phyloP scores from a whole-genome alignment of 1,139 yeast genomes.

The Groenewaldozyma sp. region DNA sequence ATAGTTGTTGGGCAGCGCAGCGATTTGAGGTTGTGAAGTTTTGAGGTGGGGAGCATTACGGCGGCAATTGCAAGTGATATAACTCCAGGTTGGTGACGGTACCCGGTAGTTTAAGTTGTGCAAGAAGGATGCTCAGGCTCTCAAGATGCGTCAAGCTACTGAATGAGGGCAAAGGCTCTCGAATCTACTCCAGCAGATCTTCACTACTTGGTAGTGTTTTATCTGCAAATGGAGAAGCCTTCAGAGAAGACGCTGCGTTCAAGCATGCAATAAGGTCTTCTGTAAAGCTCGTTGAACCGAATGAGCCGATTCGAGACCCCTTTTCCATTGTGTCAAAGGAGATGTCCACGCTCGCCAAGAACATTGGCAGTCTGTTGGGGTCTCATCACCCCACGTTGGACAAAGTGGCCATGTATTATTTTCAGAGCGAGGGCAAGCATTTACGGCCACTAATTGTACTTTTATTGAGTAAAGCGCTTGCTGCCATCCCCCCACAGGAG shows the following conservation, averaged over 20 bases:
- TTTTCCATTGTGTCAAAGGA: slow-evolving; percentile 88
- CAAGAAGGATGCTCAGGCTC: too few species aligned
- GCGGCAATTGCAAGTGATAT: too few species aligned
- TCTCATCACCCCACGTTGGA: slow-evolving; percentile 90
- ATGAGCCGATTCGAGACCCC: slow-evolving; percentile 57
- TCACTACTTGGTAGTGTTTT: slow-evolving; percentile 6
- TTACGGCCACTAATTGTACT: slow-evolving; percentile 87
- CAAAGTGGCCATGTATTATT: slow-evolving; percentile 84
- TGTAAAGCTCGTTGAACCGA: slow-evolving; percentile 71
- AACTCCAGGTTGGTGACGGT: too few species aligned
- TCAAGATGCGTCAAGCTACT: too few species aligned
- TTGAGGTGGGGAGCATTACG: too few species aligned
- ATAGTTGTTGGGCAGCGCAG: too few species aligned
- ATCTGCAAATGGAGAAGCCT: background rate
- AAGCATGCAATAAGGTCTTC: slow-evolving; percentile 67
- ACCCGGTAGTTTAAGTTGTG: too few species aligned
- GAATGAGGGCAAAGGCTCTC: too few species aligned
- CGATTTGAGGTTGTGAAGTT: too few species aligned
- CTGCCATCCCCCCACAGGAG: slow-evolving; percentile 62
- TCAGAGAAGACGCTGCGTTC: slow-evolving; percentile 11
- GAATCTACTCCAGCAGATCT: slow-evolving; percentile 5
- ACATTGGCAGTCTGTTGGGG: slow-evolving; percentile 79
- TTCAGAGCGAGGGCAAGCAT: slow-evolving; percentile 93
- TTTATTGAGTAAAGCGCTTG: slow-evolving; percentile 70
- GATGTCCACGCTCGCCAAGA: slow-evolving; percentile 81